A percentile compares a stretch with the other conserved stretches of the same genome.
These are phyloP conservation scores for Hirschioporus abietinus DNA, from an alignment of 768 basidiomycete species.

Conservation along the genomic window DNA sequence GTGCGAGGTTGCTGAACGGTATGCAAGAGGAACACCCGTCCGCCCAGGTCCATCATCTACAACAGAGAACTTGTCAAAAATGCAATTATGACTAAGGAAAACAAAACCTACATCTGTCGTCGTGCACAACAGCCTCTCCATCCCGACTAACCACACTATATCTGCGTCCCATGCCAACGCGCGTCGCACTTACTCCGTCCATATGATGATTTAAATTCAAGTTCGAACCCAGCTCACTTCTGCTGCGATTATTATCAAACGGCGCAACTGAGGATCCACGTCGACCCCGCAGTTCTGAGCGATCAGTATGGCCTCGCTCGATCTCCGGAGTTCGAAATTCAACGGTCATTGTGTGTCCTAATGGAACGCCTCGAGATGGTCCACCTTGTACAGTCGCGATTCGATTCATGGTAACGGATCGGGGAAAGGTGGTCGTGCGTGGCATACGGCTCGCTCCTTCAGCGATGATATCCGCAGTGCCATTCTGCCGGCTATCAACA, in stretches of 20 bases:
- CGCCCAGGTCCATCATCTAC: background rate
- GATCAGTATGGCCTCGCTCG: background rate
- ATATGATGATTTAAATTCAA: background rate
- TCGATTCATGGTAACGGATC: background rate
- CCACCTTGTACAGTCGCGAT: background rate
- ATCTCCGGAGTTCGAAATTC: background rate
- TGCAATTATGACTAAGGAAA: too few species aligned
- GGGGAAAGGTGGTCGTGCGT: conserved; percentile 8
- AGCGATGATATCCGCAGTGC: background rate
- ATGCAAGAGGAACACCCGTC: background rate
- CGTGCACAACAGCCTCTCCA: background rate
- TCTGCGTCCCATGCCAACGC: background rate
- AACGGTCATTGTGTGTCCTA: conserved; percentile 3
- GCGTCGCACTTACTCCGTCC: background rate
- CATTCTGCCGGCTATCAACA: background rate
- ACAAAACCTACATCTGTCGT: background rate
- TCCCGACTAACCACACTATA: background rate
- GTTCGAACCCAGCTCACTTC: background rate
- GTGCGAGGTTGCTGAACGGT: conserved; percentile 29
- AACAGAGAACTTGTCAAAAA: background rate
- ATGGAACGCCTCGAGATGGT: background rate
- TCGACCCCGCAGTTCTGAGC: background rate
- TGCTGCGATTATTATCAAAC: background rate
- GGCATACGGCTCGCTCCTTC: conserved; percentile 4
- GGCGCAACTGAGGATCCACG: background rate